phyloP scores from a whole-genome alignment of 768 basidiomycete genomes.

The Pleurotus sapidus region DNA sequence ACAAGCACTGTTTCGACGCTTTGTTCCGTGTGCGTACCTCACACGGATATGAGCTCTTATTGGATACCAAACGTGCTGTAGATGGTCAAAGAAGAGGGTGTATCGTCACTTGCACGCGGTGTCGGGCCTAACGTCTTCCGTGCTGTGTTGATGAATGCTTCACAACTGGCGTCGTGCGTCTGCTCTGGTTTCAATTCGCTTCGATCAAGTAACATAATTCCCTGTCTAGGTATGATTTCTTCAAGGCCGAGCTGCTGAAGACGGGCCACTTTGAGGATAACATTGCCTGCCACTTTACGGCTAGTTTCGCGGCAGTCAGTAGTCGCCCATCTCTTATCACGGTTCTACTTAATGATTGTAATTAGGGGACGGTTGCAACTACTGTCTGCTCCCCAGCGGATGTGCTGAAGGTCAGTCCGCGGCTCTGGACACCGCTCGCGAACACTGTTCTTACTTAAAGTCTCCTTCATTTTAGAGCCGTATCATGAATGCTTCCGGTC shows the following conservation, averaged over 20 bases:
- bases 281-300: constrained; percentile 79
- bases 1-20: constrained; percentile 88
- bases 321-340: background rate
- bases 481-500: constrained; percentile 87
- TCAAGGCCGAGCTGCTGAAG: constrained; percentile 81
- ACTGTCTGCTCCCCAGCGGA: constrained; percentile 89
- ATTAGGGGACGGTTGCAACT: constrained; percentile 84
- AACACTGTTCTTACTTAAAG: background rate
- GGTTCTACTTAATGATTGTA: background rate
- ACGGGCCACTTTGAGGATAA: constrained; percentile 76
- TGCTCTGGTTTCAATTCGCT: background rate
- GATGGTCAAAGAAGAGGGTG: constrained; percentile 89
- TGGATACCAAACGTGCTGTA: constrained; percentile 19
- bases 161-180: constrained; percentile 84
- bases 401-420: constrained; percentile 64
- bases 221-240: constrained; percentile 75
- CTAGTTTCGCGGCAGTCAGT: constrained; percentile 81
- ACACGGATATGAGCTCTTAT: too few species aligned
- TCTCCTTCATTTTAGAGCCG: constrained; percentile 46
- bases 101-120: constrained; percentile 72
- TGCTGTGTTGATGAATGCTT: constrained; percentile 87
- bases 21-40: constrained; percentile 66
- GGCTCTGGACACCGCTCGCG: background rate
- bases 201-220: too few species aligned
- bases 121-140: constrained; percentile 84